These are phyloP conservation scores for Candida frijolesensis DNA, from an alignment of 1,139 yeast genomes.

Conservation along the genomic window DNA sequence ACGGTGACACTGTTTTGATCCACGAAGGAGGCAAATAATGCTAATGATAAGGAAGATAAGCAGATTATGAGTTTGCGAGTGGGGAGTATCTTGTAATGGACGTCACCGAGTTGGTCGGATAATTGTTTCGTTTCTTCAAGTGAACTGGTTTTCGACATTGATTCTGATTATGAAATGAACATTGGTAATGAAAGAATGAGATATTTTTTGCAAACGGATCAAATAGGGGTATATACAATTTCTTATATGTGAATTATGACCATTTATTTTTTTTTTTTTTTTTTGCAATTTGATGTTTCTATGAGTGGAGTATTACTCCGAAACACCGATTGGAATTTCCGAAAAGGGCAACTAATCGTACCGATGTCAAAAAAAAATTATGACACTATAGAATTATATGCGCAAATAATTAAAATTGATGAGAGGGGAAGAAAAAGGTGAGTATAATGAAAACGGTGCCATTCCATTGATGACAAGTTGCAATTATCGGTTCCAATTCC, in stretches of 20 bases:
- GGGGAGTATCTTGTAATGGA: constrained; percentile 32
- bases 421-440: not conserved
- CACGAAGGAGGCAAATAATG: constrained; percentile 37
- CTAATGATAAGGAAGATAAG: constrained; percentile 28
- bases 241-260: not conserved
- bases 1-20: constrained; percentile 48
- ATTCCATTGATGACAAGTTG: not conserved
- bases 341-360: not conserved
- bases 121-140: constrained; percentile 11
- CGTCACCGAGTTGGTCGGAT: constrained; percentile 28
- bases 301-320: not conserved
- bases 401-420: not conserved
- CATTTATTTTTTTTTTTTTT: not conserved
- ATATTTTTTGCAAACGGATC: not conserved
- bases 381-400: no score
- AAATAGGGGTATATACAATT: not conserved
- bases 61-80: constrained; percentile 26
- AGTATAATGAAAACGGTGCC: not conserved
- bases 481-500: no score
- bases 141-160: not conserved
- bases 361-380: not conserved
- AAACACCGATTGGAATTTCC: not conserved
- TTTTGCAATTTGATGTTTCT: not conserved
- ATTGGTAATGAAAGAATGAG: not conserved
- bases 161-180: not conserved